Evolutionary conservation across 169 alveolate genomes (phyloP), one percentile per base, ranked within the genome.

Genomic region (Plasmodium relictum): DNA sequence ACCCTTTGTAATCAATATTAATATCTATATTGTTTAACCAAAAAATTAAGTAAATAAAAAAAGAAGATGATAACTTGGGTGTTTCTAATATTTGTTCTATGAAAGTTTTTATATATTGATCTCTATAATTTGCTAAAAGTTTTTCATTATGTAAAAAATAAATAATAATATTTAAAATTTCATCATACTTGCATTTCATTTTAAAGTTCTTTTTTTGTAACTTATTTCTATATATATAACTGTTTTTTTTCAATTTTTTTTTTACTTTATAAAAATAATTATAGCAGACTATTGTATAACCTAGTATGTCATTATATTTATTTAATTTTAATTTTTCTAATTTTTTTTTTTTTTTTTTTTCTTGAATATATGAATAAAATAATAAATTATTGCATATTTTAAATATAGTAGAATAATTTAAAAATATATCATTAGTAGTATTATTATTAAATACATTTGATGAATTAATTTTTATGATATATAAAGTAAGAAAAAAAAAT

Each of bases 31-130:
- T 83, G 45, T 83, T 68, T 26, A 83, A 45, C 91, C 91, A 83
- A 3, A 83, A 26, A 20, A 83, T 83, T 16, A 83, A 61, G 61
- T 83, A 83, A 16, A 83, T 66, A 83, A 83, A 83, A 83, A 83
- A 83, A 8, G 91, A 68, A 62, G 66, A 83, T n/a, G 91, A 45
- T 59, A 83, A 68, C 65, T 83, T 83, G 0, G 91, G 91, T 7
- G 91, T 45, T 59, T 83, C 83, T 61, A 83, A 56, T 54, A 83
- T 68, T 56, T 83, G 80, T 37, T 83, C 91, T 52, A 83, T 83
- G 22, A 83, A 83, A 2, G 91, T 83, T 83, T 83, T 83, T 22
- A 83, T 83, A 41, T 83, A 83, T 48, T 83, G 80, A 83, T 83
- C 91, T 42, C 91, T 56, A 62, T 83, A 48, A 31, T 59, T 83